Evolutionary conservation across 306 rosid genomes (phyloP).

Genomic region (Biancaea sappan): DNA sequence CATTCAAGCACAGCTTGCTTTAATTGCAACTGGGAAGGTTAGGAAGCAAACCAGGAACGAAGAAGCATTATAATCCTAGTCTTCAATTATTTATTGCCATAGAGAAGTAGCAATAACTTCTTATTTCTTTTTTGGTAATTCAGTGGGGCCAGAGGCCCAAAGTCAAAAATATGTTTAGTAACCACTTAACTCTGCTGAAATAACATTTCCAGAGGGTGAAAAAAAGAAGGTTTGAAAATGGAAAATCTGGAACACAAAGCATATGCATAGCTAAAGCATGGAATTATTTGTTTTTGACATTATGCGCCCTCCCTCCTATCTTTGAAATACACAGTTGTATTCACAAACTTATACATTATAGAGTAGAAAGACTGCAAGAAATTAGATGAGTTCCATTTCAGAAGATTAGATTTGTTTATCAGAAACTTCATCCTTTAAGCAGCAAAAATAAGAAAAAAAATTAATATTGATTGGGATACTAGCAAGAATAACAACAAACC

Average conservation of each 20-base stretch:
- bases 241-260: neutral
- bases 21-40: constrained; percentile 28
- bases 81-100: constrained; percentile 26
- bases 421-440: neutral
- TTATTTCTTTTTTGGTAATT: no score
- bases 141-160: no score
- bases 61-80: constrained; percentile 1
- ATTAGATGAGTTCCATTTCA: constrained; percentile 18
- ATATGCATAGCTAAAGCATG: constrained; percentile 26
- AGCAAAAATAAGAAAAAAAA: neutral
- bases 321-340: constrained; percentile 8
- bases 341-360: neutral
- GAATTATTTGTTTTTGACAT: constrained; percentile 12
- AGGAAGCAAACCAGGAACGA: constrained; percentile 15
- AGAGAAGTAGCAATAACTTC: constrained; percentile 21
- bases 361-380: neutral
- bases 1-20: constrained; percentile 24
- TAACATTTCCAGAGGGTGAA: constrained; percentile 7
- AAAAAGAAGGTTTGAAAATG: constrained; percentile 17
- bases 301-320: constrained; percentile 20
- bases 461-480: neutral
- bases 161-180: no score
- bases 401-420: constrained; percentile 12
- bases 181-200: constrained; percentile 20
- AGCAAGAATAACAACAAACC: constrained; percentile 51